Evolutionary conservation across 352 stramenopile genomes (phyloP).

Genomic region (Albugo laibachii): DNA sequence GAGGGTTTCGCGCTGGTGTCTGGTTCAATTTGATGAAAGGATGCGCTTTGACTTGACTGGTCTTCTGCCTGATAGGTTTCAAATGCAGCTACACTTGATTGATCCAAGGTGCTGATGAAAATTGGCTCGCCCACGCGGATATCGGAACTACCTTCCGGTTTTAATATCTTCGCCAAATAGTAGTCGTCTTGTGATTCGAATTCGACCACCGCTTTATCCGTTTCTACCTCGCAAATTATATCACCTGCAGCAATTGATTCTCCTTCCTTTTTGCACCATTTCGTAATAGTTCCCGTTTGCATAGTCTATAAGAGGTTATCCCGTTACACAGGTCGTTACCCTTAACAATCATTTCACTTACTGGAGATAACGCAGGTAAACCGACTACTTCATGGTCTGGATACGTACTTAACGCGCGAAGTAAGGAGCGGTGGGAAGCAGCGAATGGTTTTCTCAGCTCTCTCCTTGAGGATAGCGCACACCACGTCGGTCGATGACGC

Average conservation of each 20-base stretch:
- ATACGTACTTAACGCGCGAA: background rate
- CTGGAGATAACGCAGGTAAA: constrained; percentile 43
- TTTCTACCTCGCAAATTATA: constrained; percentile 92
- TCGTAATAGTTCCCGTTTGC: constrained; percentile 86
- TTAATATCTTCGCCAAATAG: constrained; percentile 90
- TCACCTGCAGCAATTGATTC: constrained; percentile 83
- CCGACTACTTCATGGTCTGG: constrained; percentile 62
- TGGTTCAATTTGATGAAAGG: constrained; percentile 1
- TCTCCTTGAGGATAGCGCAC: too few species aligned
- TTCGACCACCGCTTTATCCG: constrained; percentile 96
- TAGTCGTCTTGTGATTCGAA: constrained; percentile 94
- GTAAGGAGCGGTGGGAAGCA: too few species aligned
- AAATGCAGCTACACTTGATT: constrained; percentile 32
- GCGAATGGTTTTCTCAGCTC: too few species aligned
- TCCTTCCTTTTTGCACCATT: constrained; percentile 86
- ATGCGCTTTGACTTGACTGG: too few species aligned
- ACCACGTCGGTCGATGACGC: too few species aligned
- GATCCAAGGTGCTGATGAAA: constrained; percentile 39
- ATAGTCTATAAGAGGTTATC: constrained; percentile 60
- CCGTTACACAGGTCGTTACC: background rate
- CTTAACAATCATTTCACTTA: constrained; percentile 5
- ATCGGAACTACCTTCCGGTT: constrained; percentile 61
- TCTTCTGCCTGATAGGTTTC: constrained; percentile 26
- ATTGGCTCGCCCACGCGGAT: constrained; percentile 65
- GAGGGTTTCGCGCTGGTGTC: constrained; percentile 4